Evolutionary conservation across 345 rosid species (phyloP).

Genomic region (Aethionema arabicum): DNA sequence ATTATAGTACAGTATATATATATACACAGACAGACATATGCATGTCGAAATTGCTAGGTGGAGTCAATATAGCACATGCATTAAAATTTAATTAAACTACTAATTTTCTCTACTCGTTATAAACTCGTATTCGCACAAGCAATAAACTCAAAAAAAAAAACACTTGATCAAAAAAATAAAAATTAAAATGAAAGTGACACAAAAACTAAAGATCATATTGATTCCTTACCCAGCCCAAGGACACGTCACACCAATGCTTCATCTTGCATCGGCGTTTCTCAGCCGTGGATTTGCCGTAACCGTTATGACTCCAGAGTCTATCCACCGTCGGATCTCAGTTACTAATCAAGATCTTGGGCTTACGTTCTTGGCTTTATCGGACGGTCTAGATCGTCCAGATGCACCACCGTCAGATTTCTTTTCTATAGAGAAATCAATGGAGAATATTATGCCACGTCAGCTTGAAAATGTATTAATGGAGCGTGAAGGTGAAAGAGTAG

Average conservation of each 20-base stretch:
- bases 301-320: conserved; percentile 52
- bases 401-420: conserved; percentile 53
- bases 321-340: conserved; percentile 45
- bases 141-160: conserved; percentile 6
- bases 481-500: conserved; percentile 37
- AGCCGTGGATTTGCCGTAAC: conserved; percentile 51
- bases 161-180: background rate
- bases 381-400: conserved; percentile 36
- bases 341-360: conserved; percentile 29
- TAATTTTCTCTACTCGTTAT: conserved; percentile 18
- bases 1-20: background rate
- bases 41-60: conserved; percentile 4
- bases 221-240: conserved; percentile 90
- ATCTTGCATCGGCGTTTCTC: conserved; percentile 50
- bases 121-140: conserved; percentile 4
- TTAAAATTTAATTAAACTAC: background rate
- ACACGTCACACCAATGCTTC: conserved; percentile 74
- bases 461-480: conserved; percentile 46
- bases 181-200: conserved; percentile 25
- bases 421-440: conserved; percentile 60
- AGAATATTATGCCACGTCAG: conserved; percentile 55
- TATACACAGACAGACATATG: too few relatives aligned
- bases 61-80: conserved; percentile 36
- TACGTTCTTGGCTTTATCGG: conserved; percentile 46
- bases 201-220: conserved; percentile 46